phyloP scores from a whole-genome alignment of 2,329 filamentous ascomycete genomes.

The Pseudogymnoascus sp. region DNA sequence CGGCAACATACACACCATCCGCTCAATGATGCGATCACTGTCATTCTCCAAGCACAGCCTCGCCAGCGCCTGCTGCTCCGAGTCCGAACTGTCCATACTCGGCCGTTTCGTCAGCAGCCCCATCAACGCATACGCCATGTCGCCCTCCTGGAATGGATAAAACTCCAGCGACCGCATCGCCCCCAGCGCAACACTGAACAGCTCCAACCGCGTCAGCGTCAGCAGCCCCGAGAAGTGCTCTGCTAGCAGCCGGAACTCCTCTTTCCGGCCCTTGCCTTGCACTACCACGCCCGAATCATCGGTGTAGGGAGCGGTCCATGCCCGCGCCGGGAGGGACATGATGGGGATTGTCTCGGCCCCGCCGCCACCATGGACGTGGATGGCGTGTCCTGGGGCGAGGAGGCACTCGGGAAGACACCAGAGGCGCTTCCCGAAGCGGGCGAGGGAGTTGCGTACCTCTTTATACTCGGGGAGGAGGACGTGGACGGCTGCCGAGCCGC shows the following conservation, averaged over 20 bases:
- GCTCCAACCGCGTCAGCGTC: constrained; percentile 22
- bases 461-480: not conserved
- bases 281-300: not conserved
- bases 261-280: not conserved
- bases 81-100: constrained; percentile 20
- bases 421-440: constrained; percentile 3
- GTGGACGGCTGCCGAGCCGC: constrained; percentile 11
- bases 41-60: constrained; percentile 27
- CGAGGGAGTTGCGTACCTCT: constrained; percentile 7
- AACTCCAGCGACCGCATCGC: constrained; percentile 17
- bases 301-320: not conserved
- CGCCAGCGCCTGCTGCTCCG: constrained; percentile 25
- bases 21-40: constrained; percentile 26
- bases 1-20: constrained; percentile 22
- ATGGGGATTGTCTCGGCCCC: not conserved
- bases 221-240: constrained; percentile 25
- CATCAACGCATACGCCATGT: constrained; percentile 29
- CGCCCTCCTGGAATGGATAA: constrained; percentile 15
- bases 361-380: not conserved
- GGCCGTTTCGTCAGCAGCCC: constrained; percentile 24
- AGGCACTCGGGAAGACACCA: constrained; percentile 12
- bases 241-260: constrained; percentile 19
- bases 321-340: not conserved
- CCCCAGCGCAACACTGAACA: constrained; percentile 21
- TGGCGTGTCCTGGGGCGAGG: not conserved